Percentiles rank a stretch among this genome's conserved stretches.
Conservation (phyloP, 108 stramenopile species). For the Chaetoceros tenuissimus region DNA sequence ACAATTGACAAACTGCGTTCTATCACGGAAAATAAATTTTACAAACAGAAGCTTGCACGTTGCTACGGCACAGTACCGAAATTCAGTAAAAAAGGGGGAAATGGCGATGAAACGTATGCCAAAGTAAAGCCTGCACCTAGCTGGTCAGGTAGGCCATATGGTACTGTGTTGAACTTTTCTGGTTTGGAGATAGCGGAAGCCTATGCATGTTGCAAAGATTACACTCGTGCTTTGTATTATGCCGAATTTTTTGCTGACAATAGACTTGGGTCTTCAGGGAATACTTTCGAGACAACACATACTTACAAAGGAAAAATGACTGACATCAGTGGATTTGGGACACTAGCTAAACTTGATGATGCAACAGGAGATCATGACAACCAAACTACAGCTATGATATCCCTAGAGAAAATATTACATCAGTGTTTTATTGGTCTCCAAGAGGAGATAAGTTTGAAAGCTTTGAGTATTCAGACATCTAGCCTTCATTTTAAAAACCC, state of each 20-base stretch:
- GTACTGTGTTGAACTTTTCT: not conserved
- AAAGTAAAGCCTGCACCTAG: not conserved
- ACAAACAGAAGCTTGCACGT: not conserved
- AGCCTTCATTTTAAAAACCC: not conserved
- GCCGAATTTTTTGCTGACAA: slow-evolving; percentile 5
- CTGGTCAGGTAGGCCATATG: slow-evolving; percentile 2
- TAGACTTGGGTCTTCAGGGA: not conserved
- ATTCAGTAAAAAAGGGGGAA: too few relatives aligned
- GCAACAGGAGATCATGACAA: not conserved
- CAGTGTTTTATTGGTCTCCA: not conserved
- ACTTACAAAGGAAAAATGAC: not conserved
- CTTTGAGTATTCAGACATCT: not conserved
- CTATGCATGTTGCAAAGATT: not conserved
- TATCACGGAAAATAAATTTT: not conserved
- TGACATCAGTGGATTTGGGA: slow-evolving; percentile 3
- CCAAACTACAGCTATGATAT: not conserved
- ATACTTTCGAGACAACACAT: not conserved
- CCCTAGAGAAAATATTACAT: not conserved
- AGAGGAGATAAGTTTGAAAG: not conserved
- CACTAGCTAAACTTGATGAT: not conserved
- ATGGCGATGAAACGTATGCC: not conserved
- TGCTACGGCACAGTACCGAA: not conserved
- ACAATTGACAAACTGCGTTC: not conserved
- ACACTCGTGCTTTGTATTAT: not conserved
- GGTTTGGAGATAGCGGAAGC: not conserved